These are phyloP conservation scores for Dysphania ambrosioides DNA, from an alignment of 148 eudicot species.

Conservation along the genomic window DNA sequence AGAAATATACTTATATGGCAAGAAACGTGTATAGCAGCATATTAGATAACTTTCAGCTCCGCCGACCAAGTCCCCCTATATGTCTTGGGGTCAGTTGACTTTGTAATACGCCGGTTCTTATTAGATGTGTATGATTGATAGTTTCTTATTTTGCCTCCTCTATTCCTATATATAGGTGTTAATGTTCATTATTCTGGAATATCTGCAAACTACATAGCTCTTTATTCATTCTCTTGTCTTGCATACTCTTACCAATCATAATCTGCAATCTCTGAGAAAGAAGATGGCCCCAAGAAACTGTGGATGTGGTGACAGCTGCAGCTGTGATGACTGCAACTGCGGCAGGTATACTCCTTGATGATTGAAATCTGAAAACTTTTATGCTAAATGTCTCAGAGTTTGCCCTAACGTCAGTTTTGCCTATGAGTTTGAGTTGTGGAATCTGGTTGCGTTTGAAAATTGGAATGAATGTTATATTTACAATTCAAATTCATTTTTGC, in stretches of 20 bases:
- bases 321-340: constrained; percentile 42
- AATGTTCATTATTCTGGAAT: constrained; percentile 13
- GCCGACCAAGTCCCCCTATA: not conserved
- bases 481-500: not conserved
- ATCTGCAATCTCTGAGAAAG: constrained; percentile 11
- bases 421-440: too few species aligned
- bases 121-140: constrained; percentile 11
- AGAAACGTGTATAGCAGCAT: not conserved
- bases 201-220: constrained; percentile 14
- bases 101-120: constrained; percentile 15
- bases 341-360: constrained; percentile 27
- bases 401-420: too few species aligned
- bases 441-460: too few species aligned
- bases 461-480: not conserved
- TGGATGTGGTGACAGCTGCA: constrained; percentile 32
- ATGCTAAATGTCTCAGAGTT: too few species aligned
- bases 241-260: not conserved
- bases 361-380: too few species aligned
- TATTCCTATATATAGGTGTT: constrained; percentile 24
- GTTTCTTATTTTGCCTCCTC: not conserved
- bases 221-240: not conserved
- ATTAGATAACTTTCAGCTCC: too few species aligned
- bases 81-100: constrained; percentile 8
- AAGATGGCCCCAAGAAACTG: constrained; percentile 33
- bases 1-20: not conserved